Conservation (phyloP, 768 basidiomycete genomes). For the Lepiota subincarnata region DNA sequence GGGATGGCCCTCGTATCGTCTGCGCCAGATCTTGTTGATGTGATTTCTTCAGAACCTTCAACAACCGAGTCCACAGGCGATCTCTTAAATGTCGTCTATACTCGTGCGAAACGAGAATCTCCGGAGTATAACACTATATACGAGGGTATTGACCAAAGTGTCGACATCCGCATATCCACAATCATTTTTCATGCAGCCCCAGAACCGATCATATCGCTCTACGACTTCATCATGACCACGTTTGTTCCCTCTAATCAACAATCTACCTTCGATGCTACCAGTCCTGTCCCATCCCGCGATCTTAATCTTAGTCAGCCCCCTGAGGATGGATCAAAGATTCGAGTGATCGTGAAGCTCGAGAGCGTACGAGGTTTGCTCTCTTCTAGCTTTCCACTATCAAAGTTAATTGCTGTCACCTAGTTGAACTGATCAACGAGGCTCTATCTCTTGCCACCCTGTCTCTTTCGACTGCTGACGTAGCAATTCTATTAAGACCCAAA, state of each 20-base stretch:
- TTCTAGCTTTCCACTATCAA: background rate
- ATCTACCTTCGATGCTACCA: background rate
- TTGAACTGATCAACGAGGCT: constrained; percentile 70
- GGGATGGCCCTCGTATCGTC: constrained; percentile 70
- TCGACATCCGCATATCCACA: constrained; percentile 86
- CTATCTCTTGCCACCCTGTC: constrained; percentile 80
- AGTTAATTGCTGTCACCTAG: constrained; percentile 32
- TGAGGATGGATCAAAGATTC: constrained; percentile 47
- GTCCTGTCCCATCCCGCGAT: background rate
- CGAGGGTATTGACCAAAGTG: constrained; percentile 83
- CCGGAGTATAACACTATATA: constrained; percentile 79
- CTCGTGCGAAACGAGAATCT: constrained; percentile 74
- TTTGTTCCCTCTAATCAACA: constrained; percentile 55
- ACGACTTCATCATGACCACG: constrained; percentile 97
- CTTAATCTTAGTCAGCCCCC: background rate
- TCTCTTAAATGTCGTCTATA: constrained; percentile 76
- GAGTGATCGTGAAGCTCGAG: constrained; percentile 78
- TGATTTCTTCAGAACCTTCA: constrained; percentile 58
- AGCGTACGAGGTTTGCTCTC: constrained; percentile 65
- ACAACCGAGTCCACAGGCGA: constrained; percentile 46
- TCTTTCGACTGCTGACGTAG: constrained; percentile 85
- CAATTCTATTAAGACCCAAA: constrained; percentile 64
- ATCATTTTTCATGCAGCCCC: constrained; percentile 86
- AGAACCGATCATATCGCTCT: constrained; percentile 84
- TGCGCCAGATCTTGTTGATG: constrained; percentile 46